Evolutionary conservation across 805 yeast genomes (phyloP).

Genomic region (Clavispora phyllophila): DNA sequence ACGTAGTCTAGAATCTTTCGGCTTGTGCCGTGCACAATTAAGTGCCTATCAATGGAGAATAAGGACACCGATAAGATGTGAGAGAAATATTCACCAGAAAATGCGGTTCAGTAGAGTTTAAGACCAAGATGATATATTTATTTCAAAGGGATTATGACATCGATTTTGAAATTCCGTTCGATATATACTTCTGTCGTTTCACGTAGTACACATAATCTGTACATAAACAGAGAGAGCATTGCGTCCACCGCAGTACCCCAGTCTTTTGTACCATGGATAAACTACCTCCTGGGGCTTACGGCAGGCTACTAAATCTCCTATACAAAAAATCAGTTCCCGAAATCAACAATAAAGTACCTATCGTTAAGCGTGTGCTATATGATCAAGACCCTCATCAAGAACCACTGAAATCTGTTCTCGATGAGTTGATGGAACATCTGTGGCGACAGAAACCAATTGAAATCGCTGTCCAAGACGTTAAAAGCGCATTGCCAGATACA

Average conservation of each 20-base stretch:
- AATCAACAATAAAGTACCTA: constrained; percentile 23
- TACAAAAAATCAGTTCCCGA: constrained; percentile 27
- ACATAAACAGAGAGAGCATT: not conserved
- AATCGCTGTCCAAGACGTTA: constrained; percentile 22
- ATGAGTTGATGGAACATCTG: constrained; percentile 24
- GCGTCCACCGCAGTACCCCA: constrained; percentile 1
- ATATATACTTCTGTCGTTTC: too few species aligned
- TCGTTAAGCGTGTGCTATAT: constrained; percentile 24
- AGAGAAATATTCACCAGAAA: too few species aligned
- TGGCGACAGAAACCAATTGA: constrained; percentile 28
- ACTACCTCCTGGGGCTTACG: constrained; percentile 16
- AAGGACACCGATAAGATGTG: too few species aligned
- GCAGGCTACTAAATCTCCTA: constrained; percentile 26
- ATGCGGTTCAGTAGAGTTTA: too few species aligned
- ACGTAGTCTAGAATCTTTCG: not conserved
- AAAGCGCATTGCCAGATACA: constrained; percentile 3
- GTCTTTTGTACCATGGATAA: constrained; percentile 5
- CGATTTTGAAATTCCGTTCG: too few species aligned
- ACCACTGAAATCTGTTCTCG: constrained; percentile 19
- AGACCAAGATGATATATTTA: too few species aligned
- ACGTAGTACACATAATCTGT: not conserved
- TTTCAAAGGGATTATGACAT: too few species aligned
- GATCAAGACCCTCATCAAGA: constrained; percentile 11
- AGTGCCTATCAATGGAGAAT: too few species aligned
- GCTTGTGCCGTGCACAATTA: not conserved